These are phyloP conservation scores for Wickerhamomyces rabaulensis DNA, from an alignment of 805 yeast species.

Conservation along the genomic window DNA sequence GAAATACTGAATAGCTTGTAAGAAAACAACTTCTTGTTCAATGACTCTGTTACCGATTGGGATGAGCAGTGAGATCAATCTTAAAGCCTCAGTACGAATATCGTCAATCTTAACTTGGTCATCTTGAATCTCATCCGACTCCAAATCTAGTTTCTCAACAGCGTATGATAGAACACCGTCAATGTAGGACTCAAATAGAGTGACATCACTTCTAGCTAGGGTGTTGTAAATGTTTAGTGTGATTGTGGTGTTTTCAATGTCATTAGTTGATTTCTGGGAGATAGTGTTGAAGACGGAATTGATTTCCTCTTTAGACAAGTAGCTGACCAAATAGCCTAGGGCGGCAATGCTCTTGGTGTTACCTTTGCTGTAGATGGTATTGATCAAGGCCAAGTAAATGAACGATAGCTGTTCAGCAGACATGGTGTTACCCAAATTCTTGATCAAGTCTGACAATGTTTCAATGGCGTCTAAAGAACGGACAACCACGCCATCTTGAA, in stretches of 20 bases:
- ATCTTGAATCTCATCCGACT: slow-evolving; percentile 31
- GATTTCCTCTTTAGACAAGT: slow-evolving; percentile 24
- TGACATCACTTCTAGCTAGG: slow-evolving; percentile 25
- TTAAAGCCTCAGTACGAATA: slow-evolving; percentile 45
- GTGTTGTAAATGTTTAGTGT: slow-evolving; percentile 19
- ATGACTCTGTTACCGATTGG: slow-evolving; percentile 32
- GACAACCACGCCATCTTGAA: slow-evolving; percentile 27
- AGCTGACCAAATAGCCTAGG: slow-evolving; percentile 36
- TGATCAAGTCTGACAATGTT: slow-evolving; percentile 50
- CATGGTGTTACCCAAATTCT: slow-evolving; percentile 41
- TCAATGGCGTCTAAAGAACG: slow-evolving; percentile 53
- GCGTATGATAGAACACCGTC: slow-evolving; percentile 20
- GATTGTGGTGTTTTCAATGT: slow-evolving; percentile 18
- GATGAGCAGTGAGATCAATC: slow-evolving; percentile 34
- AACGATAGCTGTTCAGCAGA: slow-evolving; percentile 29
- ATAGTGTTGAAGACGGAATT: slow-evolving; percentile 16
- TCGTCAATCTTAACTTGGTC: slow-evolving; percentile 37
- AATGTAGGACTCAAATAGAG: slow-evolving; percentile 17
- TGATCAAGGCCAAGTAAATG: slow-evolving; percentile 27
- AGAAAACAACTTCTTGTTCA: slow-evolving; percentile 22
- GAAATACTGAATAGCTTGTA: slow-evolving; percentile 28
- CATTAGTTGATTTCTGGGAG: slow-evolving; percentile 11
- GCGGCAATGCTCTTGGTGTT: slow-evolving; percentile 48
- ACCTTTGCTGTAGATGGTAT: slow-evolving; percentile 32
- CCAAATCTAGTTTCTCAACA: slow-evolving; percentile 21